Evolutionary conservation across 2,329 filamentous ascomycete species (phyloP), one percentile per base, ranked within the genome.

Genomic region (Trichoderma endophyticum): DNA sequence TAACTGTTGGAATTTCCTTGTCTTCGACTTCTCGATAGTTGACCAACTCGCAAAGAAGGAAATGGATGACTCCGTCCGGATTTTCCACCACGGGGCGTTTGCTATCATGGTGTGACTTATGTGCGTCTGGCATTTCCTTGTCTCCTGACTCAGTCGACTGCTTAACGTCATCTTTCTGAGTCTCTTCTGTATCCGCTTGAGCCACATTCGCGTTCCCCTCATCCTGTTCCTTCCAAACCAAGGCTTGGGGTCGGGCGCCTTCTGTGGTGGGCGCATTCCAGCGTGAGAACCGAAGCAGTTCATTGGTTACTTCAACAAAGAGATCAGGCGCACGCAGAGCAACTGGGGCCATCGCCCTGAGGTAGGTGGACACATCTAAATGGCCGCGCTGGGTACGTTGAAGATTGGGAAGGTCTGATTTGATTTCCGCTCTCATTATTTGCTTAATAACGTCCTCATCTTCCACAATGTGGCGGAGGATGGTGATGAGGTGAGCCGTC

Each of bases 11-110:
- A 14, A 87, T 81, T 72, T 95, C 92, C 77, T 92, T 95, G 78
- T 98, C 95, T 48, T 97, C 93, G 6, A 97, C 94, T 79, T 97
- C 95, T 77, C 92, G 92, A 82, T 97, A 98, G 65, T 93, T 95
- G 71, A 98, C 86, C 60, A 99, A 85, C 80, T 99, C 96, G 72
- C 93, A 97, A 5, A 99, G 89, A 26, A 99, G 86, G 81, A 97
- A 99, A 78, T 98, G 94, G 72, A 99, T 91, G 4, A 99, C 94
- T 4, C 96, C 96, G 80, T 98, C 96, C 0, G 95, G 94, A 74
- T 96, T 94, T 80, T 98, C 95, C 6, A 98, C 90, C 14, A 95
- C 87, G 1, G 96, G 95, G 9, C 93, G 86, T 82, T 97, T 98
- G 54, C 89, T 82, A 73, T 98, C 94, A 43, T 83, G 79, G 9